Conservation (phyloP, 192 early-diverging fungal genomes). For the Coemansia sp. region DNA sequence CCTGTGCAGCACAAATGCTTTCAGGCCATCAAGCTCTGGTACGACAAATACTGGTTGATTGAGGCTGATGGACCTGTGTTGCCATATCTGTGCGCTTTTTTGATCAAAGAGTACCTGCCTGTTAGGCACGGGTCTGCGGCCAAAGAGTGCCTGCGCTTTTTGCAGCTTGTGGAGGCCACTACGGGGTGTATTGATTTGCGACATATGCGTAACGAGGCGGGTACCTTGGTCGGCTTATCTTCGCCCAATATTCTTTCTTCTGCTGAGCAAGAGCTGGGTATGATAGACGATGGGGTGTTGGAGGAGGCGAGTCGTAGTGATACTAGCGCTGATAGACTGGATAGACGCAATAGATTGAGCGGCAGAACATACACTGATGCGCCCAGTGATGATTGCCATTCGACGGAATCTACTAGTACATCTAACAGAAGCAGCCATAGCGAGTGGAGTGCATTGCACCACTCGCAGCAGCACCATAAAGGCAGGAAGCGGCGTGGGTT, state of each 20-base stretch:
- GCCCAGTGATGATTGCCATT: too few species aligned
- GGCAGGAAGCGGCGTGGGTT: too few species aligned
- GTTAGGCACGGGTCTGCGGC: constrained; percentile 12
- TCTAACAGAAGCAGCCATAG: too few species aligned
- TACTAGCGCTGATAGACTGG: too few species aligned
- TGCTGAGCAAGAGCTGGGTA: too few species aligned
- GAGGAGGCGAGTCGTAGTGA: not conserved
- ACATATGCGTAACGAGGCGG: not conserved
- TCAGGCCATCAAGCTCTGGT: constrained; percentile 78
- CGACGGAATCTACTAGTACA: too few species aligned
- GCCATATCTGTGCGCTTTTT: constrained; percentile 26
- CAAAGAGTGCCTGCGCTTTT: constrained; percentile 31
- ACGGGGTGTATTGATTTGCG: constrained; percentile 10
- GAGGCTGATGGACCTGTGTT: constrained; percentile 45
- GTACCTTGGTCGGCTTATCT: not conserved
- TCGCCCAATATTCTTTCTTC: too few species aligned
- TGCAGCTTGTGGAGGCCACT: constrained; percentile 17
- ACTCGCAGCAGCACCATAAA: too few species aligned
- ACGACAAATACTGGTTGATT: constrained; percentile 67
- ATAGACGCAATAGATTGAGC: too few species aligned
- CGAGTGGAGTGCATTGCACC: too few species aligned
- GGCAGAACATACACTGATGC: too few species aligned
- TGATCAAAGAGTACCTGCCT: constrained; percentile 30
- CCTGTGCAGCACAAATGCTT: constrained; percentile 73
- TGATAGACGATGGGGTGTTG: too few species aligned